Evolutionary conservation across 345 rosid species (phyloP), one percentile per base, ranked within the genome.

Genomic region (Linum tenue): DNA sequence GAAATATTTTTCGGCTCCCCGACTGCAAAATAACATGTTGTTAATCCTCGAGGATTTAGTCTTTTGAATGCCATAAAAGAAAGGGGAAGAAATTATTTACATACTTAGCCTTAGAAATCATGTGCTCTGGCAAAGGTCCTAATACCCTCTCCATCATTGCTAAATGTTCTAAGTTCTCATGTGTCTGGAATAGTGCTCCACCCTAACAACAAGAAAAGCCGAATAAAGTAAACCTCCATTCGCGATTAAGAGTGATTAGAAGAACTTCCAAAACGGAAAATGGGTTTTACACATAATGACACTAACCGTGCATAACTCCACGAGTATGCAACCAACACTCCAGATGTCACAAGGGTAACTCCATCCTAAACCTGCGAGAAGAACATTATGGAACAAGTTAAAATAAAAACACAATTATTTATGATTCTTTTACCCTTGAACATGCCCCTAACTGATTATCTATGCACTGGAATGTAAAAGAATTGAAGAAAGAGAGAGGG

Each of bases 1-100:
- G 68, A 85, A 82, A 76, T 83, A 87, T 64, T 84, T 90, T 74
- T 85, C 90, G 6, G 94, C 82, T 59, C 87, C 87, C 8, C 63
- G 81, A 65, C 97, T 90, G 79, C 70, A 72, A 44, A 3, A 44
- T 44, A 5, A 41, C 31, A 22, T 22, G 31, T 22, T 22, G 31
- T 22, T 22, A 22, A 22, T 22, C 31, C 31, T 22, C 31, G 31
- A 22, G 31, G 31, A 22, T 22, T 22, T 22, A 22, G 31, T 22
- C 31, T 22, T 22, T 22, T 22, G 31, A 22, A 22, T 22, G 31
- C 31, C 31, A 22, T 22, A 22, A 22, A 22, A 22, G 31, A 1
- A 22, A 22, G 31, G 31, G 31, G 31, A 22, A 22, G 51, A 44
- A 44, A 44, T 4, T 8, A 44, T 2, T 22, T 44, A 69, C 65